These are phyloP conservation scores for Entrophospora sp. DNA, from an alignment of 192 early-diverging fungal genomes.

Conservation along the genomic window DNA sequence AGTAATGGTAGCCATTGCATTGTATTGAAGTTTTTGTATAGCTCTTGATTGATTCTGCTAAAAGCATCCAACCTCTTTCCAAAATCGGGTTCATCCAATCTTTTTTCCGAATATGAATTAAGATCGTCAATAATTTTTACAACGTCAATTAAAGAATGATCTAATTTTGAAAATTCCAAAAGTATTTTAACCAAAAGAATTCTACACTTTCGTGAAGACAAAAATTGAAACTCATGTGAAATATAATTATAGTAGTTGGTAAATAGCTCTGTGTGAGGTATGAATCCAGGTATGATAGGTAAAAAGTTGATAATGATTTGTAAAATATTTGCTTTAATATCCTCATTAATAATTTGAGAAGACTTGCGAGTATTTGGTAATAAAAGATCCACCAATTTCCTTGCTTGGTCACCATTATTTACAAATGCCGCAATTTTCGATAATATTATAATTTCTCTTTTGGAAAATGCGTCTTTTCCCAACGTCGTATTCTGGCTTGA, in stretches of 20 bases:
- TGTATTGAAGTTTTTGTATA: slow-evolving; percentile 55
- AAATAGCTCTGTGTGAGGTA: slow-evolving; percentile 31
- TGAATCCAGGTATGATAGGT: slow-evolving; percentile 55
- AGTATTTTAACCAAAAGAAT: slow-evolving; percentile 54
- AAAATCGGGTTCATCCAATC: slow-evolving; percentile 85
- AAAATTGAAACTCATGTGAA: slow-evolving; percentile 60
- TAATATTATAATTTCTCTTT: slow-evolving; percentile 72
- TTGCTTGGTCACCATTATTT: slow-evolving; percentile 52
- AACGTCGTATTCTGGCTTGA: slow-evolving; percentile 37
- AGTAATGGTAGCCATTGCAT: slow-evolving; percentile 84
- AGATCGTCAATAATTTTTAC: slow-evolving; percentile 57
- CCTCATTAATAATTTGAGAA: slow-evolving; percentile 60
- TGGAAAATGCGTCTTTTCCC: slow-evolving; percentile 43
- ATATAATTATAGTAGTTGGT: slow-evolving; percentile 54
- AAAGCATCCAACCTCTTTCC: slow-evolving; percentile 74
- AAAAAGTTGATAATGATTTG: slow-evolving; percentile 71
- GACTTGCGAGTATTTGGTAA: slow-evolving; percentile 74
- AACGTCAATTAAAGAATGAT: slow-evolving; percentile 40
- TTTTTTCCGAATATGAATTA: slow-evolving; percentile 64
- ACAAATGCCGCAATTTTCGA: slow-evolving; percentile 70
- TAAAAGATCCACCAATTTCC: slow-evolving; percentile 67
- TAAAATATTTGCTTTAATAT: slow-evolving; percentile 77
- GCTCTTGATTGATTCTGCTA: slow-evolving; percentile 55
- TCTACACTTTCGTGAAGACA: slow-evolving; percentile 59
- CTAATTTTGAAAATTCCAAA: slow-evolving; percentile 51